phyloP scores from a whole-genome alignment of 2,329 filamentous ascomycete species.

The Calonectria ilicicola region DNA sequence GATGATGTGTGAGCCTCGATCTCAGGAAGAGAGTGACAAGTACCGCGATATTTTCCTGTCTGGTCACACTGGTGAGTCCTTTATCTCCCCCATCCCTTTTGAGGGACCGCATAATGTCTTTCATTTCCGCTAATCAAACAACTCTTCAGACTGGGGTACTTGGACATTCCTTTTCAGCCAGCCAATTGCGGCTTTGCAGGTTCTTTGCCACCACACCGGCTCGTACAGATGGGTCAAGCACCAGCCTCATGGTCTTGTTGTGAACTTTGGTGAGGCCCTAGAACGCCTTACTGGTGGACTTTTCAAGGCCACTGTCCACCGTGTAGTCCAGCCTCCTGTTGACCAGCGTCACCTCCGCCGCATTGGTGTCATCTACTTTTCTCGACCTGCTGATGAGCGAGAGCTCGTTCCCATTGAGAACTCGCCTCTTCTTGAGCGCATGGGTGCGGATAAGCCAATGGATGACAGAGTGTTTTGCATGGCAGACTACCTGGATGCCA shows the following conservation, averaged over 20 bases:
- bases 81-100: background rate
- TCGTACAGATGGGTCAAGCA: slow-evolving; percentile 53
- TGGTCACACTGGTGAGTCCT: slow-evolving; percentile 47
- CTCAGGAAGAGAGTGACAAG: slow-evolving; percentile 49
- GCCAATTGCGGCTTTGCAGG: slow-evolving; percentile 52
- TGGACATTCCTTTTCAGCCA: slow-evolving; percentile 54
- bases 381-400: slow-evolving; percentile 51
- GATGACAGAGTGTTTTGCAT: slow-evolving; percentile 44
- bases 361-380: slow-evolving; percentile 55
- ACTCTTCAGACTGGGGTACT: slow-evolving; percentile 49
- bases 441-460: slow-evolving; percentile 43
- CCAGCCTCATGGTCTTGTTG: slow-evolving; percentile 50
- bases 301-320: slow-evolving; percentile 46
- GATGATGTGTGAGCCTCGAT: slow-evolving; percentile 53
- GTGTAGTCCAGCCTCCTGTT: slow-evolving; percentile 44
- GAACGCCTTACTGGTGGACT: slow-evolving; percentile 47
- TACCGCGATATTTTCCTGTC: slow-evolving; percentile 53
- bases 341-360: slow-evolving; percentile 52
- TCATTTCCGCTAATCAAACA: background rate
- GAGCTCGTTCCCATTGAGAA: slow-evolving; percentile 50
- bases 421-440: slow-evolving; percentile 47
- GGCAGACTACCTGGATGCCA: slow-evolving; percentile 44
- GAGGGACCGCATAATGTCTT: background rate
- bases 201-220: slow-evolving; percentile 47
- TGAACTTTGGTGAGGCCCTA: slow-evolving; percentile 51